Base-by-base conservation (phyloP, 164 flowering plant species). In the Dillenia turbinata region DNA sequence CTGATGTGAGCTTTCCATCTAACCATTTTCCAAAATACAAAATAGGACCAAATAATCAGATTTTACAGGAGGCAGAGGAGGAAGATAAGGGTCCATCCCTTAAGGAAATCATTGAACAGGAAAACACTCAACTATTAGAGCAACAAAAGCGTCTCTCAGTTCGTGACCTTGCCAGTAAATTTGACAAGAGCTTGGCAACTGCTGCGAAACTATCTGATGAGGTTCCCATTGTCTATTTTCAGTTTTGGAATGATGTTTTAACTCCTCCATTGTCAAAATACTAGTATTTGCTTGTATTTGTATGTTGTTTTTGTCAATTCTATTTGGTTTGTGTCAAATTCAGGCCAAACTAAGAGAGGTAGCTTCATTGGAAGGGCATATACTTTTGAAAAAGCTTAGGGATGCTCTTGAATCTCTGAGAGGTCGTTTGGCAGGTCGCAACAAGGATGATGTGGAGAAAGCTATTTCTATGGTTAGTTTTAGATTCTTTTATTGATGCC, bases 131-230 rank as follows among this genome's bases (percentile, higher is more conserved):
- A 45, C 65, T 87, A 49, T 63, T 81, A 65, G 88, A 87, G 19
- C 92, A 85, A 70, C 89, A 87, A 61, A 83, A 79, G 58, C 85
- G 89, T 16, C 77, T 84, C n/a, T 87, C 92, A 22, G 92, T 87
- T 57, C 86, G 92, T 22, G 89, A 85, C 66, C 87, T 87, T 33
- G 86, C 92, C 12, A 83, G 70, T 57, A 87, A 85, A 76, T 87
- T 87, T 47, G 92, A 87, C 72, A 87, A 77, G 75, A 85, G 84
- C 9, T 71, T 87, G 70, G 77, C 89, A 59, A 82, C 89, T 60
- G 92, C 92, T 44, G 85, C 87, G 16, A 87, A 87, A 69, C 67
- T 85, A 60, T 83, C 89, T 12, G 78, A 77, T 52, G 89, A 87
- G 88, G 92, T 87, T 40, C n/a, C 12, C 6, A 43, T 16, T 33